Evolutionary conservation across 345 rosid species (phyloP).

Genomic region (Gossypium ekmanianum): DNA sequence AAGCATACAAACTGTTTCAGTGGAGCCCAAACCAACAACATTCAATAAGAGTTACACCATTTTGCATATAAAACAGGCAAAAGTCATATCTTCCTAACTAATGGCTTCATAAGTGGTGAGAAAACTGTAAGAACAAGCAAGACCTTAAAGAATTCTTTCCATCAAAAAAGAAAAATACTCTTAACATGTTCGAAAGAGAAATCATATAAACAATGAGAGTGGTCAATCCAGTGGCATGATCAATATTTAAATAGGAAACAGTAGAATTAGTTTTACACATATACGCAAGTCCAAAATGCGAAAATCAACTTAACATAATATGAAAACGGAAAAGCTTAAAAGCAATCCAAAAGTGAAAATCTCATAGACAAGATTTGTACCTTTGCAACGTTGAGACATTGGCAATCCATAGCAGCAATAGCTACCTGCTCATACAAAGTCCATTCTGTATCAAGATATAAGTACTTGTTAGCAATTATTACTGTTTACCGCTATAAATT

Average conservation of each 20-base stretch:
- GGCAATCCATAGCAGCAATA: slow-evolving; percentile 96
- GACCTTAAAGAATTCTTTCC: background rate
- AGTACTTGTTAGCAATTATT: background rate
- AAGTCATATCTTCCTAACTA: slow-evolving; percentile 9
- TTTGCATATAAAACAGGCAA: background rate
- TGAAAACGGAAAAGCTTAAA: background rate
- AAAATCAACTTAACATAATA: background rate
- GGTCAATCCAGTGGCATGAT: background rate
- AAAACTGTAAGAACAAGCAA: slow-evolving; percentile 6
- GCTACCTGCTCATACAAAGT: slow-evolving; percentile 92
- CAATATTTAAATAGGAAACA: background rate
- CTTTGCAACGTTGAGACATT: slow-evolving; percentile 74
- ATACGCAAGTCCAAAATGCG: background rate
- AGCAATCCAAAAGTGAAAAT: background rate
- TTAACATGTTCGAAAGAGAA: slow-evolving; percentile 2
- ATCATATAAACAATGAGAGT: background rate
- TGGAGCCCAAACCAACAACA: background rate
- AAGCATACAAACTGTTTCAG: background rate
- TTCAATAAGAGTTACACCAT: background rate
- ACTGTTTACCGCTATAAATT: background rate
- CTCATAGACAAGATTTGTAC: slow-evolving; percentile 27
- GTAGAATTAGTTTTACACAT: background rate
- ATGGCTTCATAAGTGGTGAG: background rate
- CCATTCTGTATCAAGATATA: slow-evolving; percentile 61
- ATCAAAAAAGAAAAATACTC: background rate